phyloP scores from a whole-genome alignment of 106 monocot species.

The Dioscorea zingiberensis region DNA sequence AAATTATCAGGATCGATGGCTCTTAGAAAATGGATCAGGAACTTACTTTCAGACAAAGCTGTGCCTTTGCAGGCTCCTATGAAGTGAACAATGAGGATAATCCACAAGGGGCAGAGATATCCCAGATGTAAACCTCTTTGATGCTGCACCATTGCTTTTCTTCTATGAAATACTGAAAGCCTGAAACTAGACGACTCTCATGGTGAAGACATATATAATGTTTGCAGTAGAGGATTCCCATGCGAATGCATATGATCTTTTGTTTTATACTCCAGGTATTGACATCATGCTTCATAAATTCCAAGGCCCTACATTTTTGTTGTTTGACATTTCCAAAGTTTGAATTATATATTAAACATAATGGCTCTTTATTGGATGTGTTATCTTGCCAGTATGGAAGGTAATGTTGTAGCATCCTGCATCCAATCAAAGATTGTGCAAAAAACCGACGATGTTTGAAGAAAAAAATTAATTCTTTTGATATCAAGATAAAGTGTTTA shows the following conservation, averaged over 20 bases:
- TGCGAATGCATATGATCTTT: neutral
- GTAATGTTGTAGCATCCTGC: too few species aligned
- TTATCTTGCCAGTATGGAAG: too few species aligned
- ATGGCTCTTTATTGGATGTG: too few species aligned
- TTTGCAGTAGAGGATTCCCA: constrained; percentile 2
- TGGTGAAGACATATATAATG: neutral
- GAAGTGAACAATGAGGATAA: neutral
- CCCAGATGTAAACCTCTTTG: neutral
- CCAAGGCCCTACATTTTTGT: neutral
- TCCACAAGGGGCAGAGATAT: neutral
- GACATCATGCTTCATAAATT: constrained; percentile 5
- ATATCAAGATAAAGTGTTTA: too few species aligned
- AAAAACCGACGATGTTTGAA: too few species aligned
- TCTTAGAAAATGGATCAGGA: constrained; percentile 4
- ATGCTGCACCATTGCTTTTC: neutral
- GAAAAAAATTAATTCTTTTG: too few species aligned
- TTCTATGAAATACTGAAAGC: neutral
- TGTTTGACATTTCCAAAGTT: too few species aligned
- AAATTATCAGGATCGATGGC: constrained; percentile 5
- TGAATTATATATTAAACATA: too few species aligned
- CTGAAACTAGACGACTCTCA: too few species aligned
- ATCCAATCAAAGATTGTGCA: too few species aligned
- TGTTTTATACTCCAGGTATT: neutral
- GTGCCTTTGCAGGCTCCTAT: neutral
- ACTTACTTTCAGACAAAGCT: constrained; percentile 8